Percentiles rank a stretch among this genome's conserved stretches.
phyloP scores from a whole-genome alignment of 805 yeast species.

The Candida parachauliodes region DNA sequence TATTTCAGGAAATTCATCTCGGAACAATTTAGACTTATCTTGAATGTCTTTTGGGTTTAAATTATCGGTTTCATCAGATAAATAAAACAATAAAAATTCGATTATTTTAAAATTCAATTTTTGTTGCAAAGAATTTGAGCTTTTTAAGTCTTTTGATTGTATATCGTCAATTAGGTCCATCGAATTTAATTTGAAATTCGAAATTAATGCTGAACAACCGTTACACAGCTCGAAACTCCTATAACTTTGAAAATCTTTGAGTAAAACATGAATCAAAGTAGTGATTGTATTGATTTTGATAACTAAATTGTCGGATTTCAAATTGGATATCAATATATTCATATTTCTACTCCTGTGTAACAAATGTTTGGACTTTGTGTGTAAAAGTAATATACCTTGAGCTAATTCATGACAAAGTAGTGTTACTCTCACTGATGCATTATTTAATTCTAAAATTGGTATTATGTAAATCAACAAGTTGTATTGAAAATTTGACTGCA shows the following conservation, averaged over 20 bases:
- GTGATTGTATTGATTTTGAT: slow-evolving; percentile 41
- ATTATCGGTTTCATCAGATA: slow-evolving; percentile 51
- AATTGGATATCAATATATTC: slow-evolving; percentile 27
- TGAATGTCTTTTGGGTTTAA: slow-evolving; percentile 13
- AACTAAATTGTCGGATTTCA: slow-evolving; percentile 14
- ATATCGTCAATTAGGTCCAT: slow-evolving; percentile 4
- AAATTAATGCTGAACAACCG: slow-evolving; percentile 55
- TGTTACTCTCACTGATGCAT: slow-evolving; percentile 5
- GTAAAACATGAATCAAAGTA: slow-evolving; percentile 54
- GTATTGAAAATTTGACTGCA: slow-evolving; percentile 52
- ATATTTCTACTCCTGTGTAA: slow-evolving; percentile 43
- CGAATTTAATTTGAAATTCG: slow-evolving; percentile 25
- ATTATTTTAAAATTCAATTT: slow-evolving; percentile 59
- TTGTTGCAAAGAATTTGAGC: slow-evolving; percentile 28
- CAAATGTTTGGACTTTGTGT: slow-evolving; percentile 49
- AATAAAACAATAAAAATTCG: slow-evolving; percentile 66
- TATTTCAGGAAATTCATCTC: slow-evolving; percentile 37
- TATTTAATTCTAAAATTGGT: not conserved
- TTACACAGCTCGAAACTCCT: slow-evolving; percentile 54
- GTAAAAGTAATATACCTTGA: slow-evolving; percentile 61
- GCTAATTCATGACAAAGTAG: slow-evolving; percentile 35
- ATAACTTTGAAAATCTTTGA: slow-evolving; percentile 53
- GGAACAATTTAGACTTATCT: slow-evolving; percentile 35
- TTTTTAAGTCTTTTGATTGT: slow-evolving; percentile 3
- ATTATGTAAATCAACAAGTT: slow-evolving; percentile 41